phyloP scores from a whole-genome alignment of 1,284 basidiomycete genomes.

The Ustilago shanxiensis region DNA sequence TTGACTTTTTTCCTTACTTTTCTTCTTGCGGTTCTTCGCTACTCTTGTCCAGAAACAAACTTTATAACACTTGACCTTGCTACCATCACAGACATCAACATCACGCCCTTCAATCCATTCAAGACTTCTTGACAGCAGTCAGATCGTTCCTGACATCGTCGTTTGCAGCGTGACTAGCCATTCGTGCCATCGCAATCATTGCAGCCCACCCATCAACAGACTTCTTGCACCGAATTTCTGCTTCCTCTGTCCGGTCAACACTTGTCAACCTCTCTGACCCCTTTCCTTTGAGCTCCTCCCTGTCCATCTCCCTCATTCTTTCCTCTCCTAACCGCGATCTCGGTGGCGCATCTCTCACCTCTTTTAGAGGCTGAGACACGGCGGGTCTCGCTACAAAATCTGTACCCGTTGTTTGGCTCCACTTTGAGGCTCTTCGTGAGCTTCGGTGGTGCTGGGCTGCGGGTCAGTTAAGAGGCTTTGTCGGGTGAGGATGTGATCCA shows the following conservation, averaged over 20 bases:
- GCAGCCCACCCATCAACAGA: neutral
- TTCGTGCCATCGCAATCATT: conserved; percentile 1
- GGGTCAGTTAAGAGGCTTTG: conserved; percentile 44
- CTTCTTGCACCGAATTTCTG: neutral
- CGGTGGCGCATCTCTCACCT: conserved; percentile 35
- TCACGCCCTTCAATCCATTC: neutral
- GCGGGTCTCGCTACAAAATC: conserved; percentile 42
- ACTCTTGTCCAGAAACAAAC: no score
- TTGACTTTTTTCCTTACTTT: conserved; percentile 9
- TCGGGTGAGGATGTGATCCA: conserved; percentile 32
- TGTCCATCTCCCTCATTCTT: neutral
- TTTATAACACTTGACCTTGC: neutral
- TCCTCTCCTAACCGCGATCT: conserved; percentile 31
- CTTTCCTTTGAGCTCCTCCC: neutral
- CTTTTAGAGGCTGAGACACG: conserved; percentile 23
- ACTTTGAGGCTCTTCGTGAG: conserved; percentile 60
- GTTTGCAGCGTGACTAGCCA: neutral
- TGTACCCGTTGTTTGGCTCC: conserved; percentile 19
- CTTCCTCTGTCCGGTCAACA: neutral
- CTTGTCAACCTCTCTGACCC: neutral
- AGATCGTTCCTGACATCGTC: neutral
- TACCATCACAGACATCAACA: conserved; percentile 5
- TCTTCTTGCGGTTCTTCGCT: no score
- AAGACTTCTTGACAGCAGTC: neutral
- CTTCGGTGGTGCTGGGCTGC: conserved; percentile 28